Conservation (phyloP, 345 rosid species). For the Murraya paniculata region DNA sequence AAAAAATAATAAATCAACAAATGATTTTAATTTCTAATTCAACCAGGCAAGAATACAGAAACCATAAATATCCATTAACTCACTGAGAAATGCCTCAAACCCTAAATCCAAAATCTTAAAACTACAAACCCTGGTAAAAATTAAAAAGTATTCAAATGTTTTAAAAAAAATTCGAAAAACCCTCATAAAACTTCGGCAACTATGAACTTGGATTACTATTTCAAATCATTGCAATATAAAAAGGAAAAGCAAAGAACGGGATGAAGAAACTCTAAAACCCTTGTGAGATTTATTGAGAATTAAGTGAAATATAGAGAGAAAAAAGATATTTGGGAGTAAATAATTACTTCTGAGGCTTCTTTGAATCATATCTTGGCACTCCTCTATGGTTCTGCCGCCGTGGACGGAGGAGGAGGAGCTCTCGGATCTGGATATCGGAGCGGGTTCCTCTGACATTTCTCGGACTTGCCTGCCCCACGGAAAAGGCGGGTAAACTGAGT, state of each 20-base stretch:
- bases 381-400: conserved; percentile 29
- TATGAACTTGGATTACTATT: not conserved
- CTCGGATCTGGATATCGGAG: conserved; percentile 5
- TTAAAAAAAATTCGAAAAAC: not conserved
- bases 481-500: not conserved
- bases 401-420: not conserved
- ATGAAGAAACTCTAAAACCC: not conserved
- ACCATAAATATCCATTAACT: not conserved
- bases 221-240: not conserved
- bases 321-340: not conserved
- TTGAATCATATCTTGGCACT: conserved; percentile 48
- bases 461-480: not conserved
- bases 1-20: not conserved
- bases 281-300: not conserved
- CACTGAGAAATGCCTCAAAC: not conserved
- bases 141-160: not conserved
- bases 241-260: not conserved
- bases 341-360: conserved; percentile 51
- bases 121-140: conserved; percentile 21
- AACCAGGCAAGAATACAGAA: not conserved
- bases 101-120: conserved; percentile 15
- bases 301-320: not conserved
- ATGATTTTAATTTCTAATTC: not conserved
- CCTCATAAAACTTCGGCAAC: not conserved
- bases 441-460: conserved; percentile 31